These are phyloP conservation scores for Blastobotrys persicus DNA, from an alignment of 1,139 yeast genomes.

Conservation along the genomic window DNA sequence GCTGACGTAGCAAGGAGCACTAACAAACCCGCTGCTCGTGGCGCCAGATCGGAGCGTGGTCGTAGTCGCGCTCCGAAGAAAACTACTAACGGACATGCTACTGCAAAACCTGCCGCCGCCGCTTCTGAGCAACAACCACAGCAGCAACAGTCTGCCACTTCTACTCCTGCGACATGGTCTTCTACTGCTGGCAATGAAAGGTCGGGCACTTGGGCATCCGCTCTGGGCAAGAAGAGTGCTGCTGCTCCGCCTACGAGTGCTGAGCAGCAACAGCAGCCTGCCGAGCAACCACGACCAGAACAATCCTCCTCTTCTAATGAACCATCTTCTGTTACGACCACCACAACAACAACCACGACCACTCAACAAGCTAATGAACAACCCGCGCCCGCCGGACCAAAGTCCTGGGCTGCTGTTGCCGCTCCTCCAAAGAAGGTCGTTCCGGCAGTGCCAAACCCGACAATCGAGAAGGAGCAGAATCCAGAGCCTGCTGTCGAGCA, in stretches of 20 bases:
- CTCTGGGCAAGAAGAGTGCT: conserved; percentile 23
- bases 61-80: conserved; percentile 22
- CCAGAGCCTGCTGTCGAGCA: conserved; percentile 10
- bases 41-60: conserved; percentile 21
- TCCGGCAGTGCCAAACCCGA: conserved; percentile 21
- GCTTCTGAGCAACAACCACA: conserved; percentile 20
- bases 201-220: conserved; percentile 30
- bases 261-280: conserved; percentile 12
- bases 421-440: conserved; percentile 31
- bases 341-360: background rate
- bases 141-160: conserved; percentile 17
- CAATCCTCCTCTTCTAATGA: background rate
- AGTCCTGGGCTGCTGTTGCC: conserved; percentile 45
- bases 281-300: conserved; percentile 6
- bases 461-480: conserved; percentile 14
- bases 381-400: conserved; percentile 12
- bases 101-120: conserved; percentile 16
- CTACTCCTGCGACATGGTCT: conserved; percentile 26
- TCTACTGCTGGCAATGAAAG: background rate
- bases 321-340: conserved; percentile 7
- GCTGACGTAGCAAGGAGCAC: conserved; percentile 14
- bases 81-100: conserved; percentile 17
- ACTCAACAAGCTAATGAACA: conserved; percentile 14
- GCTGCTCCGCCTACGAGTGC: conserved; percentile 13
- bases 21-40: conserved; percentile 11